Conservation (phyloP, 2,329 filamentous ascomycete genomes). For the Tolypocladium ophioglossoides region DNA sequence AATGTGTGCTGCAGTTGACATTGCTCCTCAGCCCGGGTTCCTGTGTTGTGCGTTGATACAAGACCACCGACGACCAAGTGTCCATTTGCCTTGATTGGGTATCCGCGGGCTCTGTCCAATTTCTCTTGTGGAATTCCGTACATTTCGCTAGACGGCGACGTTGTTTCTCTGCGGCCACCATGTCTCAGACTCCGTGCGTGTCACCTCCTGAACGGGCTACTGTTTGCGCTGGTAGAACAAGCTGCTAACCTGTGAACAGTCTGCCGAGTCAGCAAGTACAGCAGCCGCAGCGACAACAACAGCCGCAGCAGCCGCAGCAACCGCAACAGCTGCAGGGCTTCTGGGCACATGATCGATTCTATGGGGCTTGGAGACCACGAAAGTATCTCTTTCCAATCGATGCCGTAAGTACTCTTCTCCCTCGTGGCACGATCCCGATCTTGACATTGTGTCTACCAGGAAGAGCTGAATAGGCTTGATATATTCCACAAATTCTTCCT, state of each 20-base stretch:
- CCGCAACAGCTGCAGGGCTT: constrained; percentile 12
- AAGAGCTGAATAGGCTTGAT: constrained; percentile 68
- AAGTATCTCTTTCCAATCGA: constrained; percentile 73
- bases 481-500: constrained; percentile 71
- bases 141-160: neutral
- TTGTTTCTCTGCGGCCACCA: neutral
- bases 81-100: neutral
- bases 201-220: neutral
- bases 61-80: neutral
- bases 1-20: neutral
- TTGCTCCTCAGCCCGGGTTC: neutral
- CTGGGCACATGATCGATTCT: constrained; percentile 57
- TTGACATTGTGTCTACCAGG: constrained; percentile 24
- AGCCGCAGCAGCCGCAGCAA: neutral
- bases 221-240: neutral
- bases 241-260: neutral
- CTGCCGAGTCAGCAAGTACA: neutral
- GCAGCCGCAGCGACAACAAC: neutral
- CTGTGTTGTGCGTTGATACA: neutral
- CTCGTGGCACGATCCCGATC: neutral
- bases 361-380: constrained; percentile 56
- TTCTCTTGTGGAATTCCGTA: neutral
- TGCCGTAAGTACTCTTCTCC: constrained; percentile 37
- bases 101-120: neutral
- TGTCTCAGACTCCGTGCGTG: constrained; percentile 2